Percentiles rank a stretch among this genome's conserved stretches.
phyloP scores from a whole-genome alignment of 192 early-diverging fungal species.

The Backusella liffmaniae region DNA sequence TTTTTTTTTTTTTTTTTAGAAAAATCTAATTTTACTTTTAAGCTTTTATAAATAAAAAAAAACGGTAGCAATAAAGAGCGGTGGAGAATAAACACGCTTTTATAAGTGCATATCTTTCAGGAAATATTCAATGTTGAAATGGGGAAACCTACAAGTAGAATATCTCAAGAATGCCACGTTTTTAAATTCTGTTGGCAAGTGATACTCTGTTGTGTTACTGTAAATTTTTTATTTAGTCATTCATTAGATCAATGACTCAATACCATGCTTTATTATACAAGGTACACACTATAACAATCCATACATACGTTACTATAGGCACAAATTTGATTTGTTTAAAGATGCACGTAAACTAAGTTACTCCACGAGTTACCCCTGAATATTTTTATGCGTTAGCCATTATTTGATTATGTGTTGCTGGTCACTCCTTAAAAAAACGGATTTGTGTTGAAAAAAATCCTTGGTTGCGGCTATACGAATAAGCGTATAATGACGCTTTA shows the following conservation, averaged over 20 bases:
- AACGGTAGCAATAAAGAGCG: too few relatives aligned
- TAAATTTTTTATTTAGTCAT: neutral
- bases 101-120: too few relatives aligned
- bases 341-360: neutral
- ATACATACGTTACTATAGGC: too few relatives aligned
- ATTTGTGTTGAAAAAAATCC: neutral
- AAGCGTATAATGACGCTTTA: neutral
- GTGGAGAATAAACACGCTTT: too few relatives aligned
- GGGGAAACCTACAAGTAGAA: too few relatives aligned
- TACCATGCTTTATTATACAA: neutral
- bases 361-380: neutral
- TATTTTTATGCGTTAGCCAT: neutral
- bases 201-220: neutral
- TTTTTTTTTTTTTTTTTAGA: too few relatives aligned
- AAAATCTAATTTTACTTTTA: too few relatives aligned
- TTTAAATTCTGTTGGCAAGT: neutral
- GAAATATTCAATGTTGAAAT: too few relatives aligned
- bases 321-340: too few relatives aligned
- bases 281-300: too few relatives aligned
- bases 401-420: neutral
- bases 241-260: neutral
- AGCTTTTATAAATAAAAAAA: too few relatives aligned
- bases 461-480: neutral
- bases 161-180: neutral
- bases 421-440: neutral